Evolutionary conservation across 2,329 filamentous ascomycete species (phyloP).

Genomic region (Aureobasidium sp.): DNA sequence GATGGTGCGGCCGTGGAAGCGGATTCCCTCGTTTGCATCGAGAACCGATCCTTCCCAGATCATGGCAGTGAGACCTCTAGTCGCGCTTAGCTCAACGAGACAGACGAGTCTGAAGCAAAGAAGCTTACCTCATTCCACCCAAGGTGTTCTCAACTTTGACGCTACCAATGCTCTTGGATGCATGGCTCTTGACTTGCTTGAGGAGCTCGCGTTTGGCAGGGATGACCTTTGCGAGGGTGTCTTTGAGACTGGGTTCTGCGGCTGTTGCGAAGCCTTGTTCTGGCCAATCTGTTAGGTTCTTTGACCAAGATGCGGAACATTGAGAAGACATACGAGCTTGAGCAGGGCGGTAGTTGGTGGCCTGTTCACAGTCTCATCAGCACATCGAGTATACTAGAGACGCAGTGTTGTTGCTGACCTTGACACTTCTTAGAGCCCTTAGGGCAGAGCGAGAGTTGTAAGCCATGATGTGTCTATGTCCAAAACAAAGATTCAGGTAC

Average conservation of each 20-base stretch:
- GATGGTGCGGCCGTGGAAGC: constrained; percentile 96
- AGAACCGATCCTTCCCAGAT: constrained; percentile 98
- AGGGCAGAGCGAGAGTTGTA: constrained; percentile 48
- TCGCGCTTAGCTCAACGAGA: neutral
- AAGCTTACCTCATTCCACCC: constrained; percentile 73
- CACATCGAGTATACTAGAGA: neutral
- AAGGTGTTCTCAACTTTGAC: constrained; percentile 91
- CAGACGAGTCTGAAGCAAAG: neutral
- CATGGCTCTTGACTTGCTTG: constrained; percentile 84
- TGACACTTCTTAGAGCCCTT: constrained; percentile 54
- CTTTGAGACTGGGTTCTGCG: constrained; percentile 81
- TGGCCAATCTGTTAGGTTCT: neutral
- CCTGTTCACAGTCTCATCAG: neutral
- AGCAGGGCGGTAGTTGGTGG: neutral
- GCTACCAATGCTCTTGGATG: constrained; percentile 76
- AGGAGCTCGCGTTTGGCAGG: constrained; percentile 89
- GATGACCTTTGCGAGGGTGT: constrained; percentile 73
- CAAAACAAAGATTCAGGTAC: neutral
- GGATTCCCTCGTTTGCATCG: constrained; percentile 93
- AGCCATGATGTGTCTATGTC: constrained; percentile 1
- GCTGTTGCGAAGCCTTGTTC: constrained; percentile 54
- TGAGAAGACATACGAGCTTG: neutral
- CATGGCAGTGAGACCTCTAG: constrained; percentile 84
- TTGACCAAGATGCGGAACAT: constrained; percentile 31
- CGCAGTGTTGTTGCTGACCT: constrained; percentile 42